Conservation (phyloP, 148 eudicot species). For the Arctostaphylos glauca region DNA sequence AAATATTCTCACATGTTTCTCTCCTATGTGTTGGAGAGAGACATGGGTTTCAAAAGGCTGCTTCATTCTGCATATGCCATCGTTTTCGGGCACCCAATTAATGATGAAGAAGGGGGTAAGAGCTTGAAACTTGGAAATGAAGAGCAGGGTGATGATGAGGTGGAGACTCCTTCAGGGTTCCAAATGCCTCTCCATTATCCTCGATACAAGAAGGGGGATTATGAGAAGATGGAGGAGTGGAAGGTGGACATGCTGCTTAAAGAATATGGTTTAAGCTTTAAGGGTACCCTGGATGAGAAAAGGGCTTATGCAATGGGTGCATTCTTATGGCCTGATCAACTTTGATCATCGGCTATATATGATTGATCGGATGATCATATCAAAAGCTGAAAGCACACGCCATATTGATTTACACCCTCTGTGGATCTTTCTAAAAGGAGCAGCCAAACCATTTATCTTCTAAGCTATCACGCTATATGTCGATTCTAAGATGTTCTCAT, state of each 20-base stretch:
- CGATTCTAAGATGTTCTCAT: too few relatives aligned
- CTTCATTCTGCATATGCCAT: slow-evolving; percentile 1
- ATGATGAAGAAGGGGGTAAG: neutral
- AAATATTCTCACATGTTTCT: neutral
- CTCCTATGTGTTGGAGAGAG: neutral
- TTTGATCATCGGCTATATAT: neutral
- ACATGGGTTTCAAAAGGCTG: slow-evolving; percentile 13
- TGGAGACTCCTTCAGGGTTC: slow-evolving; percentile 7
- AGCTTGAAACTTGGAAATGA: neutral
- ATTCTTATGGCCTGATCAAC: slow-evolving; percentile 32
- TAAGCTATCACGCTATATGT: neutral
- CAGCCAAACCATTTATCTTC: neutral
- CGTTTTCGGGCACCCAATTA: slow-evolving; percentile 3
- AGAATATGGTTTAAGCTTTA: slow-evolving; percentile 12
- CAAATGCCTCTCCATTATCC: slow-evolving; percentile 39
- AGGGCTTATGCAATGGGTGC: slow-evolving; percentile 29
- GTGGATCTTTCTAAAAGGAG: too few relatives aligned
- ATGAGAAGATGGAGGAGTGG: slow-evolving; percentile 29
- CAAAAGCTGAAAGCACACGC: neutral
- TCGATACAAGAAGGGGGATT: slow-evolving; percentile 22
- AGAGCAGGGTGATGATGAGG: neutral
- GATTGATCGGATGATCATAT: neutral
- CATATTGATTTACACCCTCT: neutral
- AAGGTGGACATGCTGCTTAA: slow-evolving; percentile 23
- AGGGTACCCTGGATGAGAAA: slow-evolving; percentile 24